Evolutionary conservation across 208 protist species (phyloP), one percentile per base, ranked within the genome.

Genomic region (Trypanosoma lewisi): DNA sequence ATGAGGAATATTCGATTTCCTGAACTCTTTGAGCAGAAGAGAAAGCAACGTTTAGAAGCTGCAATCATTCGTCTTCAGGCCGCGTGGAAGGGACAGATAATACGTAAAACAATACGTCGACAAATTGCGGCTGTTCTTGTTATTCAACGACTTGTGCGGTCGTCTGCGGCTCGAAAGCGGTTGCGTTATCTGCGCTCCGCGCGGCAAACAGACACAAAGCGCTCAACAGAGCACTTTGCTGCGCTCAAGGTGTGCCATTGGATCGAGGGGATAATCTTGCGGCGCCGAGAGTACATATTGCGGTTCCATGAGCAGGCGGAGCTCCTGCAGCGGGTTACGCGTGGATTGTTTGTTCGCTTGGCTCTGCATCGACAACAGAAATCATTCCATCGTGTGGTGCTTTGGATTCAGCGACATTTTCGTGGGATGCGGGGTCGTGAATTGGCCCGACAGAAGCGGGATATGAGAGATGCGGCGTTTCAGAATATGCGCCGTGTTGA

Each of bases 141-240:
- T 1, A 60, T 89, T 60, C 82, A 89, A 53, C 73, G 78, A 0
- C 53, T 79, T 44, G 55, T 80, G 33, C 68, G 83, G n/a, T 69
- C 60, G 17, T 73, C 67, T 44, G 41, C 50, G n/a, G 63, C 47
- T 4, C 54, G 70, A 4, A 28, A 34, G 31, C 19, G 21, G 7
- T 36, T 67, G 25, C 49, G 49, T 47, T 9, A n/a, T 25, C 60
- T 77, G 3, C 65, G 76, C 17, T 14, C 28, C 17, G 58, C 4
- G 31, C 37, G 30, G 41, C 11, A 11, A n/a, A 30, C 8, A 16
- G 58, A 54, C 17, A 28, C 44, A 3, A 49, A 74, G 19, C n/a
- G 21, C 11, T 44, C 17, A 1, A 48, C 71, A 4, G 6, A 28
- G 28, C 21, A 49, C 8, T 71, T 68, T 53, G 59, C 70, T 12